Evolutionary conservation across 2,329 filamentous ascomycete species (phyloP).

Genomic region (Hypoxylon sp.): DNA sequence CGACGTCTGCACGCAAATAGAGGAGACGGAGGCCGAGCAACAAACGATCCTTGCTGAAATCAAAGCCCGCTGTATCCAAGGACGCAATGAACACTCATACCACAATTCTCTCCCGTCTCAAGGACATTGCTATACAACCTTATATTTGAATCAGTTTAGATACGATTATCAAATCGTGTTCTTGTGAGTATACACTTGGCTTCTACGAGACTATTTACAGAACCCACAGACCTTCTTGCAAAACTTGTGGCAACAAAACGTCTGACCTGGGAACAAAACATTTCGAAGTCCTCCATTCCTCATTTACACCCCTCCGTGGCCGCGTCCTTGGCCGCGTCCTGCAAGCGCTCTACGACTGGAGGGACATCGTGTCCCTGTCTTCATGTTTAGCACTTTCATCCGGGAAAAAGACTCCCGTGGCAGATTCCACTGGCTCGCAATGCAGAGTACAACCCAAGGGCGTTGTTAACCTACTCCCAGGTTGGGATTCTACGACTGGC

Average conservation of each 20-base stretch:
- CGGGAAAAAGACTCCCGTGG: no score
- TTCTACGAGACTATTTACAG: neutral
- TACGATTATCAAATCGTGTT: neutral
- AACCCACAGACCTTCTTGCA: neutral
- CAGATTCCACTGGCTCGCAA: conserved; percentile 76
- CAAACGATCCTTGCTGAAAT: conserved; percentile 52
- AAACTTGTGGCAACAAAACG: neutral
- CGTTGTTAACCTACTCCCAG: conserved; percentile 64
- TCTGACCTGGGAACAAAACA: no score
- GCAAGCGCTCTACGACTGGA: no score
- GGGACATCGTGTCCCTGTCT: no score
- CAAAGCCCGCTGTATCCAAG: conserved; percentile 53
- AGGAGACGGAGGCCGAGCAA: conserved; percentile 49
- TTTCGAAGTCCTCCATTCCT: no score
- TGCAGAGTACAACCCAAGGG: conserved; percentile 98
- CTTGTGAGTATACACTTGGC: neutral
- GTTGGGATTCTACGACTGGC: conserved; percentile 38
- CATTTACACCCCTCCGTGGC: no score
- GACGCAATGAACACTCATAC: conserved; percentile 35
- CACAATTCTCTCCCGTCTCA: neutral
- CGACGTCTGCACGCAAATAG: conserved; percentile 55
- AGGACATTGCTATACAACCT: neutral
- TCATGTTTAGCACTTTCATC: no score
- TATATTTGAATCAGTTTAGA: neutral
- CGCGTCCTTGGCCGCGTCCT: no score